Base-by-base conservation (phyloP, 2,329 filamentous ascomycete genomes). In the Onygenales sp. region DNA sequence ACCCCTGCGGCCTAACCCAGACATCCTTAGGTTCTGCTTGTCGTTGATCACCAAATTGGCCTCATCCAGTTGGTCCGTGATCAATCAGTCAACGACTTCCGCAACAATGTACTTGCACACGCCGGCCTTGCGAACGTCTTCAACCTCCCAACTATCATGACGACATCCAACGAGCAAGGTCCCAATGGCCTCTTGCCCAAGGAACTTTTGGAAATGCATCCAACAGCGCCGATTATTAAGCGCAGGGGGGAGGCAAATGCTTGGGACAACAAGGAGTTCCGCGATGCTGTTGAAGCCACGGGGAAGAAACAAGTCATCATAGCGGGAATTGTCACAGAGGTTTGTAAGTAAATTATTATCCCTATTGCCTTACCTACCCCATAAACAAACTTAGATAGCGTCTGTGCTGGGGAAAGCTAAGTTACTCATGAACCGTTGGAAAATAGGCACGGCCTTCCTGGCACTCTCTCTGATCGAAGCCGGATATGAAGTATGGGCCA, bases 231-330 rank as follows among this genome's bases (percentile, higher is more conserved):
- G 0, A 71, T 88, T 9, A 79, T 90, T 63, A 74, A 77, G 60
- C 81, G 86, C 37, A 77, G 84, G 56, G 86, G 86, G 40, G 83
- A 90, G 63, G 85, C 90, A 62, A 80, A 88, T 63, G 86, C 86
- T 2, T 88, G 85, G 86, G 87, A 90, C 64, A 88, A 87, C 60
- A 59, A 76, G 2, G 79, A 86, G 0, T 88, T 90, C 72, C 77
- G 78, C 37, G 74, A 73, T 1, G 85, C 86, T 2, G 76, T 90
- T 56, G 70, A 76, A 57, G 84, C 83, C 1, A 79, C 84, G 3
- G 79, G 79, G 54, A 83, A 82, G 65, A 82, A 76, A 33, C 87
- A 90, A 65, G 73, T 90, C 61, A 86, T 90, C 62, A 67, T 91
- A 13, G 85, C 54, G 27, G 85, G 86, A 6, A 87, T 89, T 61